A percentile compares a stretch with the other conserved stretches of the same genome.
Evolutionary conservation across 805 yeast species (phyloP).

Genomic region (Yamadazyma sp.): DNA sequence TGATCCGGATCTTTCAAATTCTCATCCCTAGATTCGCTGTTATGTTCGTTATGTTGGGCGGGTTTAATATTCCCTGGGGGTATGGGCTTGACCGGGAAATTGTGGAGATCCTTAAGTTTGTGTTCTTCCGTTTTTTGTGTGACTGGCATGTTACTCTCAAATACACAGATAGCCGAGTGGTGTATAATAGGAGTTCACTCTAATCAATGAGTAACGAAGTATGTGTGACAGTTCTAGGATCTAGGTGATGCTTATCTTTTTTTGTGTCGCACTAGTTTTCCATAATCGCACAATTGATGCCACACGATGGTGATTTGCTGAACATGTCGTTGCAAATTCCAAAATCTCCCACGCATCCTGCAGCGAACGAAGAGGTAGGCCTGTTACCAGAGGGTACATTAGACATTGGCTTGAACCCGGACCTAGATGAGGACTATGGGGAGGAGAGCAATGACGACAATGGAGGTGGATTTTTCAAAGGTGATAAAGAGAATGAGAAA

Average conservation of each 20-base stretch:
- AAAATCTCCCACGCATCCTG: conserved; percentile 37
- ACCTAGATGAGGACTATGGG: conserved; percentile 23
- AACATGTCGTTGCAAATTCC: conserved; percentile 21
- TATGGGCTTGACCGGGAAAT: too few species aligned
- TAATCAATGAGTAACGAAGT: too few species aligned
- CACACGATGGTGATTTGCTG: conserved; percentile 7
- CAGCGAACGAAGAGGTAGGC: conserved; percentile 32
- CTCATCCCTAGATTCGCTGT: too few species aligned
- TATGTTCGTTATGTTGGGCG: too few species aligned
- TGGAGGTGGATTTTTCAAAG: conserved; percentile 8
- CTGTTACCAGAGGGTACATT: conserved; percentile 27
- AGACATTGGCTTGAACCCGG: conserved; percentile 41
- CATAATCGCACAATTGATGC: conserved; percentile 8
- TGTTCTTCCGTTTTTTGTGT: conserved; percentile 10
- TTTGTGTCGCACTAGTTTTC: conserved; percentile 4
- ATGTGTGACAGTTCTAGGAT: too few species aligned
- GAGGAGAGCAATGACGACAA: conserved; percentile 18
- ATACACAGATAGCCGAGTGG: too few species aligned
- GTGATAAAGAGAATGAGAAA: too few species aligned
- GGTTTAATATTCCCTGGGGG: too few species aligned
- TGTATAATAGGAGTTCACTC: too few species aligned
- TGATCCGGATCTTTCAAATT: too few species aligned
- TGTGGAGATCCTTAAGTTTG: conserved; percentile 6
- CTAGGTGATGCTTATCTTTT: too few species aligned
- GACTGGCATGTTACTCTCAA: conserved; percentile 16